phyloP scores from a whole-genome alignment of 805 yeast species.

The Danielia reshetovae region DNA sequence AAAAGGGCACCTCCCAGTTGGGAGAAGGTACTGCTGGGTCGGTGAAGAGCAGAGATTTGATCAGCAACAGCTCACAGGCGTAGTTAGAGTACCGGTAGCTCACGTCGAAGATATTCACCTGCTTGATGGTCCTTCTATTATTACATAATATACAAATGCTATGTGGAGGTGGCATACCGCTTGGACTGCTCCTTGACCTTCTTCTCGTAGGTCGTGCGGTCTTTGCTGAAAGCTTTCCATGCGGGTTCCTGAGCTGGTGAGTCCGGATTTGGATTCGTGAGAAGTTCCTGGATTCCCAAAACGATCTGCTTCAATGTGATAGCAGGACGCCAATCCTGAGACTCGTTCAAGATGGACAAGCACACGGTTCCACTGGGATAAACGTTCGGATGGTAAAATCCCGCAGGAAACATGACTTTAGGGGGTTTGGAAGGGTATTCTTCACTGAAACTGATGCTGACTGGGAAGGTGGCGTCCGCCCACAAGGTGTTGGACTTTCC shows the following conservation, averaged over 20 bases:
- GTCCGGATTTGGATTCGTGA: conserved; percentile 86
- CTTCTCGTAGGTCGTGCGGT: conserved; percentile 64
- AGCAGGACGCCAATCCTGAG: conserved; percentile 98
- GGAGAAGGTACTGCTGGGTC: conserved; percentile 45
- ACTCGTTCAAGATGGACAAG: conserved; percentile 86
- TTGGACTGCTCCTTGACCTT: conserved; percentile 74
- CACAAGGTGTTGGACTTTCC: conserved; percentile 85
- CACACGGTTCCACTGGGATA: conserved; percentile 98
- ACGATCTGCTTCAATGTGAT: conserved; percentile 85
- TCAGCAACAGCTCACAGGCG: conserved; percentile 30
- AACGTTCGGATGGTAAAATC: conserved; percentile 94
- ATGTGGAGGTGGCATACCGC: conserved; percentile 37
- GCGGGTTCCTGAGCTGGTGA: conserved; percentile 99
- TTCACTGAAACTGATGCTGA: conserved; percentile 76
- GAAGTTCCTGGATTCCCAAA: conserved; percentile 86
- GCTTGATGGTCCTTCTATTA: no score
- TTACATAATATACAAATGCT: no score
- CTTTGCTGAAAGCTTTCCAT: conserved; percentile 77
- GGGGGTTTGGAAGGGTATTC: conserved; percentile 98
- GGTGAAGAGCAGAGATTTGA: conserved; percentile 48
- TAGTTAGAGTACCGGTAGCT: no score
- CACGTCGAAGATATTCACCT: no score
- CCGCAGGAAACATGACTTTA: conserved; percentile 81
- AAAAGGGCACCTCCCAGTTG: conserved; percentile 77
- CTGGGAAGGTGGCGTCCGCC: conserved; percentile 87